Percentiles rank a stretch among this genome's conserved stretches.
Conservation (phyloP, 352 stramenopile species). For the Pythium utonaiense region DNA sequence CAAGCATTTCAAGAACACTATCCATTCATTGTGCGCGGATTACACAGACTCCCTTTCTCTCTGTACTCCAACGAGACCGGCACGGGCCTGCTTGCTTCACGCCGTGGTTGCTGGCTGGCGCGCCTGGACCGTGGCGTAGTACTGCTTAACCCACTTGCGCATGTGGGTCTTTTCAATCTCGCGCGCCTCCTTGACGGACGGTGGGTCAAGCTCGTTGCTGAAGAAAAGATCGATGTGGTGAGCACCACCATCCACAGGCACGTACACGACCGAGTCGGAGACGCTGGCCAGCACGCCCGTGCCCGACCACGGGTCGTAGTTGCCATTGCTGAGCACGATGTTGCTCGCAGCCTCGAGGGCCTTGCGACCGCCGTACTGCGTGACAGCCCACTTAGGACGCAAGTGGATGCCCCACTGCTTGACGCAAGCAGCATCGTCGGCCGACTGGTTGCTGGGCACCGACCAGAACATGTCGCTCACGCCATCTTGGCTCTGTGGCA, state of each 20-base stretch:
- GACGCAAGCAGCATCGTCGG: slow-evolving; percentile 37
- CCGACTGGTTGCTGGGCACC: slow-evolving; percentile 28
- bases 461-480: slow-evolving; percentile 71
- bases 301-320: slow-evolving; percentile 81
- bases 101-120: not conserved
- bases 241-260: slow-evolving; percentile 44
- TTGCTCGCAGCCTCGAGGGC: slow-evolving; percentile 52
- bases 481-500: slow-evolving; percentile 39
- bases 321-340: slow-evolving; percentile 90
- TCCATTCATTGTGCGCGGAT: too few relatives aligned
- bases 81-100: too few relatives aligned
- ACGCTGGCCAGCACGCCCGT: slow-evolving; percentile 59
- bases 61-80: too few relatives aligned
- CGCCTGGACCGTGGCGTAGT: slow-evolving; percentile 25
- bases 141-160: slow-evolving; percentile 48
- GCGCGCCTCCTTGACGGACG: slow-evolving; percentile 31
- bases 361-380: slow-evolving; percentile 38
- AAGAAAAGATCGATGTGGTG: slow-evolving; percentile 81
- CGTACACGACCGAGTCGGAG: slow-evolving; percentile 46
- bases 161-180: slow-evolving; percentile 40
- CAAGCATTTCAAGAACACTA: too few relatives aligned
- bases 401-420: slow-evolving; percentile 38
- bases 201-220: slow-evolving; percentile 42
- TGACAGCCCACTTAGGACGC: slow-evolving; percentile 33
- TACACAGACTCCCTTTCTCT: too few relatives aligned